Base-by-base conservation (phyloP, 1,284 basidiomycete genomes). In the Coniferiporia sulphurascens region DNA sequence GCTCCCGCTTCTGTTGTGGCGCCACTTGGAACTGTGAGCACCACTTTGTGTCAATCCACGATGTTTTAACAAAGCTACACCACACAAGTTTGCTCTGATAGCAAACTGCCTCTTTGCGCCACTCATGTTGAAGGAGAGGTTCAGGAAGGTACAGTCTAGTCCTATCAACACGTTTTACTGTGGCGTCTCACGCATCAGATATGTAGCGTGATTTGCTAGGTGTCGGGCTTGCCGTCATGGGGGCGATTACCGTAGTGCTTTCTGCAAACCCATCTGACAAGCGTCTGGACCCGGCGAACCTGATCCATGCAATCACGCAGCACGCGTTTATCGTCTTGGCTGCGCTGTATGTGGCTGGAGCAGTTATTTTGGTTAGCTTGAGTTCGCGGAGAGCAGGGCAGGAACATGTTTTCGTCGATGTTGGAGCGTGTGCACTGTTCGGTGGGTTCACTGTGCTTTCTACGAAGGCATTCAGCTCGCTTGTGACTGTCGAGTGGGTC, bases 91-190 rank as follows among this genome's bases (percentile, higher is more conserved):
- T 68, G 90, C 96, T 1, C 78, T 99, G 8, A 87, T 98, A 57
- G 93, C 95, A 15, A 98, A 98, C 71, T 97, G 95, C 69, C 80
- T 95, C 51, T 94, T 98, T 65, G 93, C 96, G 0, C 96, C 96
- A 8, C 69, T 95, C 1, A 82, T 98, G 67, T 78, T 97, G n/a
- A 79, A 83, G 15, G 90, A 92, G 71, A 79, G 79, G 9, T 91
- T 93, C 68, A 85, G 84, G 48, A 87, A 80, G 75, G 87, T 87
- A 67, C 63, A 65, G 17, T 48, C 50, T 32, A 38, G 12, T 48
- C 34, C 22, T 55, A 27, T 22, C 9, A 17, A 45, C 48, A 8
- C 61, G 27, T 63, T 10, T 19, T 67, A 43, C 10, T 21, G 21
- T 48, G 27, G 63, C 56, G 35, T 49, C 53, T 45, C 34, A 57